Evolutionary conservation across 768 basidiomycete species (phyloP), one percentile per base, ranked within the genome.

Genomic region (Termitomyces sp.): DNA sequence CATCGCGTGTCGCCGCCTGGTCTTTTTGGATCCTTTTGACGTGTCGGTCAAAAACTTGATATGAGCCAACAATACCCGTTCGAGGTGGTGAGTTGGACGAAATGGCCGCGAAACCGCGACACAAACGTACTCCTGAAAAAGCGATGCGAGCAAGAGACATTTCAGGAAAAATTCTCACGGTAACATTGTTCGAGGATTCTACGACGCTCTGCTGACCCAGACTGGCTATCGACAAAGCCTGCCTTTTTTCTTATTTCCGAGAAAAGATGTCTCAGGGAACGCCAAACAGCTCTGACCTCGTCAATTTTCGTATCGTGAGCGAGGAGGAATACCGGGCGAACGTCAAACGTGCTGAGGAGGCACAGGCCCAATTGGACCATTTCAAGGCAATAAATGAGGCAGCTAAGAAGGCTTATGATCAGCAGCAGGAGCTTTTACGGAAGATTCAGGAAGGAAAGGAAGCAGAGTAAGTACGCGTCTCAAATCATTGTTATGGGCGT

Each of bases 41-140:
- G 46, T 77, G 71, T 36, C 94, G 84, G 71, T 98, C 94, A 65
- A 98, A 98, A 7, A 98, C 85, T 67, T 87, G 79, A 68, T 88
- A 96, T 0, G 90, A 85, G 0, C 82, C 81, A 22, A 82, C 75
- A 20, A 77, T 76, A 50, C 74, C 72, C 0, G 80, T 63, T 31
- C 71, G 76, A n/a, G 77, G 61, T 9, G 76, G 53, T 18, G 76
- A 69, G 24, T 75, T 71, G 5, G 73, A 72, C 3, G 84, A 77
- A 55, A 81, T 65, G 5, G 83, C 76, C 18, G 85, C 81, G 53
- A 80, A 79, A 32, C 72, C 61, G 46, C 83, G 80, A 53, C 63
- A 61, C 44, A 67, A 58, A 29, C 41, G 27, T 31, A 53, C 57
- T 37, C 66, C 53, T 41, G 46, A 55, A 31, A 31, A 64, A 60